Evolutionary conservation across 2,329 filamentous ascomycete genomes (phyloP).

Genomic region (Monosporascus sp.): DNA sequence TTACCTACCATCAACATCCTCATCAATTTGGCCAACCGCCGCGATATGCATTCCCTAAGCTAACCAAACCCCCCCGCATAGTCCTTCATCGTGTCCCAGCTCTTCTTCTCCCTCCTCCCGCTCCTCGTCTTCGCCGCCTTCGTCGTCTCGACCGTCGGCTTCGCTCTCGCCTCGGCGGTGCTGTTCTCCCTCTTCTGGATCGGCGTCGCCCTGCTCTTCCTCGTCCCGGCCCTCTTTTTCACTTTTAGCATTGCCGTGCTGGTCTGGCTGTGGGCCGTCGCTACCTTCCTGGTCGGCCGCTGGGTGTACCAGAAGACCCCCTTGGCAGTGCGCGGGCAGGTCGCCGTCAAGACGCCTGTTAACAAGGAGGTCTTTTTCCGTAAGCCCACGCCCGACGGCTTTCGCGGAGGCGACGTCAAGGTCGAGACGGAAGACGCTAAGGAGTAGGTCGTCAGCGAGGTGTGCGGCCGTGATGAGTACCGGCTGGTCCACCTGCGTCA

Average conservation of each 20-base stretch:
- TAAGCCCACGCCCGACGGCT: slow-evolving; percentile 5
- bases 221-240: slow-evolving; percentile 64
- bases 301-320: slow-evolving; percentile 35
- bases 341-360: slow-evolving; percentile 4
- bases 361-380: slow-evolving; percentile 19
- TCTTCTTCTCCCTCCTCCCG: slow-evolving; percentile 61
- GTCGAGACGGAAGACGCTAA: slow-evolving; percentile 18
- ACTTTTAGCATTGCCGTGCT: slow-evolving; percentile 57
- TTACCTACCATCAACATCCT: slow-evolving; percentile 1
- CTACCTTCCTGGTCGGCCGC: slow-evolving; percentile 46
- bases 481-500: slow-evolving; percentile 12
- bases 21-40: no score
- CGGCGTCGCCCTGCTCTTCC: slow-evolving; percentile 58
- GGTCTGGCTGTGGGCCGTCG: slow-evolving; percentile 63
- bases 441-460: slow-evolving; percentile 23
- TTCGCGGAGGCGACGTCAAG: slow-evolving; percentile 11
- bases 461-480: slow-evolving; percentile 16
- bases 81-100: slow-evolving; percentile 63
- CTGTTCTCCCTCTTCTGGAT: slow-evolving; percentile 64
- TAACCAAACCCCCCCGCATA: slow-evolving; percentile 24
- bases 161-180: slow-evolving; percentile 57
- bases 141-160: slow-evolving; percentile 53
- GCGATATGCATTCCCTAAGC: neutral
- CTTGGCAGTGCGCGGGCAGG: slow-evolving; percentile 8
- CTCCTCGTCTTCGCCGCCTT: slow-evolving; percentile 65